Percentiles rank a stretch among this genome's conserved stretches.
These are phyloP conservation scores for Paxillus involutus DNA, from an alignment of 768 basidiomycete genomes.

Conservation along the genomic window DNA sequence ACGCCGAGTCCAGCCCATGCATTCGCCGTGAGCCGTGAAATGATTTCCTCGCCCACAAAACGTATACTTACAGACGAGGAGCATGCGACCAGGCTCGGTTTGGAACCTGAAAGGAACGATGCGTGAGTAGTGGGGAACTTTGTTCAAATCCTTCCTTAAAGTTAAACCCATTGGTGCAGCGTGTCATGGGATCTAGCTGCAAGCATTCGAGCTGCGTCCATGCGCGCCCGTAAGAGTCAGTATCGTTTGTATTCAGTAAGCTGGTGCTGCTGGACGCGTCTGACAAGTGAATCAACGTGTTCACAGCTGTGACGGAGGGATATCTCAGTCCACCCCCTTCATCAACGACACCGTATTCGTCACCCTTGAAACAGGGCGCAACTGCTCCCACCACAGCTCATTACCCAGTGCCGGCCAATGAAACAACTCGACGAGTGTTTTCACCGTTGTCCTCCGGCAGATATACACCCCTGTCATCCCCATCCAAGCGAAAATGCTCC, in stretches of 20 bases:
- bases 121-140: slow-evolving; percentile 21
- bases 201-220: slow-evolving; percentile 55
- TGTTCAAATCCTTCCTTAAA: slow-evolving; percentile 7
- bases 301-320: slow-evolving; percentile 59
- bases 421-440: slow-evolving; percentile 53
- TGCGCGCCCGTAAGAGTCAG: slow-evolving; percentile 64
- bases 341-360: slow-evolving; percentile 12
- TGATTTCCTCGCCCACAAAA: slow-evolving; percentile 30
- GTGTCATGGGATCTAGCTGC: slow-evolving; percentile 49
- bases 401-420: slow-evolving; percentile 57
- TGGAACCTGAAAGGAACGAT: slow-evolving; percentile 21
- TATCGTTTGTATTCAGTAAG: slow-evolving; percentile 10
- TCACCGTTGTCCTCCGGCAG: slow-evolving; percentile 33
- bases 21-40: slow-evolving; percentile 2
- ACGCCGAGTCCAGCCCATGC: not conserved
- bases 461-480: slow-evolving; percentile 30
- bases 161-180: slow-evolving; percentile 26
- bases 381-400: slow-evolving; percentile 15
- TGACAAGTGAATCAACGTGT: slow-evolving; percentile 25
- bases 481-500: slow-evolving; percentile 36
- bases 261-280: slow-evolving; percentile 25
- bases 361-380: slow-evolving; percentile 30
- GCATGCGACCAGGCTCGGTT: slow-evolving; percentile 23
- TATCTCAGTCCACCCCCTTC: slow-evolving; percentile 47
- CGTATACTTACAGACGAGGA: slow-evolving; percentile 35